Evolutionary conservation across 2,329 filamentous ascomycete genomes (phyloP).

Genomic region (Fusarium sp.): DNA sequence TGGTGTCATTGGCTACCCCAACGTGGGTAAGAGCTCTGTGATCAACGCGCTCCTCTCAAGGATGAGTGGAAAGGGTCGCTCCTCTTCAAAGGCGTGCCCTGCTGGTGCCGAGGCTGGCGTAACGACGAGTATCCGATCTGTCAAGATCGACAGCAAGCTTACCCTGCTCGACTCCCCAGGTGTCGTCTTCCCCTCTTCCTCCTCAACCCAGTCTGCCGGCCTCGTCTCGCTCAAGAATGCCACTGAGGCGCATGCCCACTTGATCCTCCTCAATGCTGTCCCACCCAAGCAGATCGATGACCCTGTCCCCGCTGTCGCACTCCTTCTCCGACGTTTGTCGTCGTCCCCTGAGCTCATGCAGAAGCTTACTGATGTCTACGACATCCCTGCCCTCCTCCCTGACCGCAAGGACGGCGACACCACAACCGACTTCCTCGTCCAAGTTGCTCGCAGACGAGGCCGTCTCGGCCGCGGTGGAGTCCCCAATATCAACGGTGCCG

Average conservation of each 20-base stretch:
- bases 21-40: conserved; percentile 95
- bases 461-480: conserved; percentile 87
- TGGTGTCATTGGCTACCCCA: conserved; percentile 93
- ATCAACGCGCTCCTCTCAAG: conserved; percentile 90
- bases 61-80: conserved; percentile 69
- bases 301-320: conserved; percentile 82
- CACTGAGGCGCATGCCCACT: conserved; percentile 78
- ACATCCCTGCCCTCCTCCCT: conserved; percentile 78
- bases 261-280: conserved; percentile 88
- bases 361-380: conserved; percentile 84
- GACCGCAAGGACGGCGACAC: conserved; percentile 72
- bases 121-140: conserved; percentile 84
- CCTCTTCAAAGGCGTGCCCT: conserved; percentile 73
- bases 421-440: conserved; percentile 90
- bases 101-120: conserved; percentile 91
- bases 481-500: conserved; percentile 85
- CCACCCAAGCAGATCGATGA: conserved; percentile 95
- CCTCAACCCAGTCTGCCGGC: conserved; percentile 48
- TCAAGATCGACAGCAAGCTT: conserved; percentile 94
- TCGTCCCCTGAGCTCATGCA: conserved; percentile 74
- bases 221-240: conserved; percentile 65
- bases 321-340: conserved; percentile 83
- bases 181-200: conserved; percentile 85
- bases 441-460: conserved; percentile 92
- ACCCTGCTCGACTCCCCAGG: conserved; percentile 93